These are phyloP conservation scores for Penicillium sp. DNA, from an alignment of 2,329 filamentous ascomycete genomes.

Conservation along the genomic window DNA sequence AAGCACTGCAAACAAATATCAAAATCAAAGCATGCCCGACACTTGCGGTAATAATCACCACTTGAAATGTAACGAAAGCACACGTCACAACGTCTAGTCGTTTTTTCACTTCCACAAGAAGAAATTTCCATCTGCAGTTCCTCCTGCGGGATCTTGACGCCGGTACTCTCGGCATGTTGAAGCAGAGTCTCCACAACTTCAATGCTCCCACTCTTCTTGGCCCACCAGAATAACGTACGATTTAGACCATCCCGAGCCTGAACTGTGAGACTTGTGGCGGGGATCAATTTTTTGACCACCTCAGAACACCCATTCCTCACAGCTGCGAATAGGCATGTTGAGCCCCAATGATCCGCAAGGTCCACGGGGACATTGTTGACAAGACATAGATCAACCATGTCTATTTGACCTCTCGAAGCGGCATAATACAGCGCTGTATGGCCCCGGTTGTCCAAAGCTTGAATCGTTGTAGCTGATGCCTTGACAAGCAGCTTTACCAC, in stretches of 20 bases:
- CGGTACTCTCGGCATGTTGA: background rate
- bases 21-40: background rate
- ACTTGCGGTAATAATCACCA: background rate
- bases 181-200: background rate
- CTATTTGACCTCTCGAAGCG: background rate
- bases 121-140: background rate
- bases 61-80: background rate
- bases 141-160: background rate
- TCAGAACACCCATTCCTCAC: background rate
- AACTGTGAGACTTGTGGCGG: background rate
- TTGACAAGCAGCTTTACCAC: background rate
- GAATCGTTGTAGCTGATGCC: background rate
- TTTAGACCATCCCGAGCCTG: background rate
- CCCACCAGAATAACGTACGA: background rate
- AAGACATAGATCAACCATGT: background rate
- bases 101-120: fast-evolving
- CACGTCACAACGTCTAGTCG: background rate
- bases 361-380: background rate
- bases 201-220: background rate
- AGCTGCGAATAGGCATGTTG: background rate
- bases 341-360: background rate
- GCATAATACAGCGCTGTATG: background rate
- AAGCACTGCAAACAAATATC: background rate
- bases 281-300: background rate
- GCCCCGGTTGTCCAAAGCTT: background rate